These are phyloP conservation scores for Lizanozyma gosingica DNA, from an alignment of 1,139 yeast genomes.

Conservation along the genomic window DNA sequence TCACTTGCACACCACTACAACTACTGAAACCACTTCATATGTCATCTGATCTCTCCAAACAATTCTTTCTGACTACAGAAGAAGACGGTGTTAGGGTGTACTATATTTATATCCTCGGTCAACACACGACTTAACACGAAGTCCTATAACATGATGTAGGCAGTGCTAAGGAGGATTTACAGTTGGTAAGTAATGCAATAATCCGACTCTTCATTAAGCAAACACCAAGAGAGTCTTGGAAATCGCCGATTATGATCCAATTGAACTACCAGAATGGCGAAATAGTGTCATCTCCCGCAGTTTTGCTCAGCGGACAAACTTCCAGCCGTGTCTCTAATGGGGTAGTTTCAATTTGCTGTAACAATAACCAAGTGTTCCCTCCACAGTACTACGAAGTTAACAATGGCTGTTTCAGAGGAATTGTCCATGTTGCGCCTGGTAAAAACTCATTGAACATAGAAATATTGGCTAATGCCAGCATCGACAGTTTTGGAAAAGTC, in stretches of 20 bases:
- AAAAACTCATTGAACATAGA: constrained; percentile 35
- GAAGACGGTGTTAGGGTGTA: too few relatives aligned
- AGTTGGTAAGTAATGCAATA: too few relatives aligned
- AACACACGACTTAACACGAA: too few relatives aligned
- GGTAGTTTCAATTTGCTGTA: constrained; percentile 25
- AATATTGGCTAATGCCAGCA: constrained; percentile 16
- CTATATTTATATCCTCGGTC: too few relatives aligned
- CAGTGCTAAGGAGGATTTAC: too few relatives aligned
- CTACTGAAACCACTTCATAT: too few relatives aligned
- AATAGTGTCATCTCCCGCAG: constrained; percentile 34
- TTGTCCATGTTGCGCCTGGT: constrained; percentile 65
- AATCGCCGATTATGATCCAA: constrained; percentile 16
- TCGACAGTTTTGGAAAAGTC: constrained; percentile 19
- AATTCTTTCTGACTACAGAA: too few relatives aligned
- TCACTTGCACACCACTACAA: too few relatives aligned
- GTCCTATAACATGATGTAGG: too few relatives aligned
- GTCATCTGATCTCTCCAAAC: too few relatives aligned
- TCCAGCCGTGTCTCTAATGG: constrained; percentile 14
- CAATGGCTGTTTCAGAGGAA: constrained; percentile 63
- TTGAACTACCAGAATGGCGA: constrained; percentile 29
- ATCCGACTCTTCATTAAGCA: constrained; percentile 4
- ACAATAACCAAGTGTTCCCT: constrained; percentile 48
- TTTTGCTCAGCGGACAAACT: constrained; percentile 27
- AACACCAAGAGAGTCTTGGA: neutral
- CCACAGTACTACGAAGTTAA: constrained; percentile 65